Conservation (phyloP, 192 early-diverging fungal species). For the Ambispora gerdemannii region DNA sequence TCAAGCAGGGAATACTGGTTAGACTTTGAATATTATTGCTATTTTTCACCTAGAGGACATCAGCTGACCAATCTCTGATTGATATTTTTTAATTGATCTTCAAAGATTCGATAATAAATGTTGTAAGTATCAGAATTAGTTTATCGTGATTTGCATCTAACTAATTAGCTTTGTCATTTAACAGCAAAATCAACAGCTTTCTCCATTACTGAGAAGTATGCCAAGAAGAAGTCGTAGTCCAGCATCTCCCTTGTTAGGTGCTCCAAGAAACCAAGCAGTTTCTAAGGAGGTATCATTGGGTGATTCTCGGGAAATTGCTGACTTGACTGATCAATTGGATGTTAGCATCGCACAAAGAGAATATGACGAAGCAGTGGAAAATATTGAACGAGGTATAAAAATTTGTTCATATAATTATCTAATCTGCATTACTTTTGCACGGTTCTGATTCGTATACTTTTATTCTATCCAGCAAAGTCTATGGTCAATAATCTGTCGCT, state of each 20-base stretch:
- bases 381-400: conserved; percentile 61
- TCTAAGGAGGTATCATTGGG: conserved; percentile 30
- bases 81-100: not conserved
- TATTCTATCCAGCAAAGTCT: conserved; percentile 32
- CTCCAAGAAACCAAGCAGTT: not conserved
- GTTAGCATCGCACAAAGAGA: conserved; percentile 90
- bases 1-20: conserved; percentile 13
- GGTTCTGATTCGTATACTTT: not conserved
- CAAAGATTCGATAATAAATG: conserved; percentile 1
- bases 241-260: not conserved
- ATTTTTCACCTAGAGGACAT: too few relatives aligned
- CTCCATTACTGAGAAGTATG: conserved; percentile 12
- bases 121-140: conserved; percentile 3
- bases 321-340: conserved; percentile 85
- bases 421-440: too few relatives aligned
- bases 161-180: conserved; percentile 2
- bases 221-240: not conserved
- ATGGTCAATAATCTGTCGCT: conserved; percentile 35
- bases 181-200: conserved; percentile 21
- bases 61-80: too few relatives aligned
- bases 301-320: conserved; percentile 60
- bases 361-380: conserved; percentile 75
- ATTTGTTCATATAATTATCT: too few relatives aligned
- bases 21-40: not conserved
- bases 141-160: not conserved